Evolutionary conservation across 306 rosid genomes (phyloP).

Genomic region (Gastrolobium villosum): DNA sequence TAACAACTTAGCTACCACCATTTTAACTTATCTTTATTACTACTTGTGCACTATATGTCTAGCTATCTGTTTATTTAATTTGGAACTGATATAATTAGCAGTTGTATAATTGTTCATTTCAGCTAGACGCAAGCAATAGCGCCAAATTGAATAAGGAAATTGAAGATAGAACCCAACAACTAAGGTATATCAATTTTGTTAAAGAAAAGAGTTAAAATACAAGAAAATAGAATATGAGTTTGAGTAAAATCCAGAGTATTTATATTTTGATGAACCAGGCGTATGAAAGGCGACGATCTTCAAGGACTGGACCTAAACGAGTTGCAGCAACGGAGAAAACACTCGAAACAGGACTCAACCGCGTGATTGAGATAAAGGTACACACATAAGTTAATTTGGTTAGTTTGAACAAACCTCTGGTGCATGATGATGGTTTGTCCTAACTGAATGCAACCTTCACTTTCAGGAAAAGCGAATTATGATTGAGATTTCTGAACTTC

Average conservation of each 20-base stretch:
- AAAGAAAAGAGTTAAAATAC: not conserved
- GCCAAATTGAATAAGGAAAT: constrained; percentile 46
- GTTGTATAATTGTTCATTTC: constrained; percentile 29
- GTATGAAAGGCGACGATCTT: constrained; percentile 51
- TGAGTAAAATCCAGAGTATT: not conserved
- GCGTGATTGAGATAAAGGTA: constrained; percentile 47
- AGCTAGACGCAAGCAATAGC: constrained; percentile 38
- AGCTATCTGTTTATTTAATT: not conserved
- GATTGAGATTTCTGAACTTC: constrained; percentile 46
- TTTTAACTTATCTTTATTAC: not conserved
- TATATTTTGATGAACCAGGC: constrained; percentile 37
- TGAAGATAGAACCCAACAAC: constrained; percentile 41
- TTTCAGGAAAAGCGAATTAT: constrained; percentile 49
- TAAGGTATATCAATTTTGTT: constrained; percentile 43
- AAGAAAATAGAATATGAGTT: not conserved
- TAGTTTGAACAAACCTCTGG: too few relatives aligned
- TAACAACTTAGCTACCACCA: too few relatives aligned
- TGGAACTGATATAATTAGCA: not conserved
- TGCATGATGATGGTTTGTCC: not conserved
- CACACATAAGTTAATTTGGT: not conserved
- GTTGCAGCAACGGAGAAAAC: constrained; percentile 48
- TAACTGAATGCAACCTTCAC: constrained; percentile 31
- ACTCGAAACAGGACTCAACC: constrained; percentile 44
- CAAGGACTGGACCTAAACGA: constrained; percentile 43
- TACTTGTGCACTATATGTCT: not conserved